Evolutionary conservation across 2,329 filamentous ascomycete species (phyloP), one percentile per base, ranked within the genome.

Genomic region (Trichoderma simmonsii): DNA sequence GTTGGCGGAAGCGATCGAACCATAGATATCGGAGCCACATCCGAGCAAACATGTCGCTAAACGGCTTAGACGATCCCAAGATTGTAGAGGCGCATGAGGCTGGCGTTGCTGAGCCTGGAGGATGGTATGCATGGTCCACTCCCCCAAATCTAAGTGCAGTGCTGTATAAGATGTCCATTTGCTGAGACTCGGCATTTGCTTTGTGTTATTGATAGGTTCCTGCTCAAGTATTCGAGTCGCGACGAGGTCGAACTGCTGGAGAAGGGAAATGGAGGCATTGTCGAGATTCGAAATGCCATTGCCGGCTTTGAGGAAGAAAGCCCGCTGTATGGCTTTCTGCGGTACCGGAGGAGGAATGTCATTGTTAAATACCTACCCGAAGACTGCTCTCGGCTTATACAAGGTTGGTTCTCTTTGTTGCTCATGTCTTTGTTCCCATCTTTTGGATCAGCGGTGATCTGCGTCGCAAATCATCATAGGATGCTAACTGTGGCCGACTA

Each of bases 301-400:
- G 88, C 91, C 72, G 86, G 89, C 74, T 97, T 97, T 80, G 89
- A 93, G 71, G 95, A 98, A 75, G 88, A 89, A 70, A 96, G 94
- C 74, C 96, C 96, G 26, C 85, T 99, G 62, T 99, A 97, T 79
- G 96, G 96, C 68, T 94, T 98, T 80, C 84, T 99, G 76, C 91
- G 93, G 77, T 98, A 98, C 82, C 88, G 95, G 71, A 90, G 95
- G 79, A 90, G 94, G 79, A 98, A 94, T 82, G 92, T 98, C 63
- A 84, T 99, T 73, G 88, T 99, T 81, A 98, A 96, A 84, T 97
- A 96, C 81, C 88, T 97, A 74, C 96, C 95, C 1, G 93, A 97
- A 73, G 93, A 91, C 73, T 95, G 95, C 75, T 98, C 96, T 74
- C 89, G 96, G 77, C 86, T 99, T 70, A 86, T 99, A 69, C 93